phyloP scores from a whole-genome alignment of 2,329 filamentous ascomycete species.

The Neurospora sp. region DNA sequence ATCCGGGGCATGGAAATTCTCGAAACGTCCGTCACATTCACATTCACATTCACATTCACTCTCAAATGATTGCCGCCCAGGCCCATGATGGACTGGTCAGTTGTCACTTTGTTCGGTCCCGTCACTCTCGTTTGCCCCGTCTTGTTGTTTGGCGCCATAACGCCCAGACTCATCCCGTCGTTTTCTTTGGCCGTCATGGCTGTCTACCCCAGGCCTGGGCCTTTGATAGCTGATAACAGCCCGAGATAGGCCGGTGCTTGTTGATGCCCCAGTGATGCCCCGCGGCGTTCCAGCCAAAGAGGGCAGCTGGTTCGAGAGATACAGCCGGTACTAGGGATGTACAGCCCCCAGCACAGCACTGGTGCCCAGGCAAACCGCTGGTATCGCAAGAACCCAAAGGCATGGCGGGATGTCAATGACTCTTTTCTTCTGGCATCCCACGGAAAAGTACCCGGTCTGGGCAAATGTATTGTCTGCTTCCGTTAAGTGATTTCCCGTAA shows the following conservation, averaged over 20 bases:
- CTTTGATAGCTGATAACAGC: background rate
- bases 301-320: background rate
- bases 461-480: background rate
- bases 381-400: background rate
- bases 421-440: background rate
- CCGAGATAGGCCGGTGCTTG: background rate
- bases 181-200: background rate
- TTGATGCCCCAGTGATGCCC: background rate
- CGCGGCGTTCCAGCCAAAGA: background rate
- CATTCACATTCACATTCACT: background rate
- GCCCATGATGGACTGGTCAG: background rate
- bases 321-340: background rate
- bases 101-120: background rate
- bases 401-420: background rate
- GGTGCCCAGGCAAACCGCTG: background rate
- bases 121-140: background rate
- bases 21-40: conserved; percentile 1
- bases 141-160: background rate
- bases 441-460: background rate
- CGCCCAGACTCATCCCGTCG: background rate
- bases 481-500: background rate
- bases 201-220: background rate
- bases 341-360: background rate
- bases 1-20: conserved; percentile 8
- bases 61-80: background rate